Base-by-base conservation (phyloP, 768 basidiomycete species). In the Leccinum disarticulatum region DNA sequence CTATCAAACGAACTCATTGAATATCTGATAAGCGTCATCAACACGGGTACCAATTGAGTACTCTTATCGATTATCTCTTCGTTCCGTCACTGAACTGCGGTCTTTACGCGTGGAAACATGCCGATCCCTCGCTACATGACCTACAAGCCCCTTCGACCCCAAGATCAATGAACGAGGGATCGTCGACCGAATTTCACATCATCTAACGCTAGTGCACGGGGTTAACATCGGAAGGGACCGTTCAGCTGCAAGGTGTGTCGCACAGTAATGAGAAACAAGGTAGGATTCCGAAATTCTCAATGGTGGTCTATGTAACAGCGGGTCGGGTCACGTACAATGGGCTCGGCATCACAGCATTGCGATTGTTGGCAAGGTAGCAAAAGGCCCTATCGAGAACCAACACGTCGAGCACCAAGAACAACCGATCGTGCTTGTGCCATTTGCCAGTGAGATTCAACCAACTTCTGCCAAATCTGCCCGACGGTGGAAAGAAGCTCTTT, bases 131-230 rank as follows among this genome's bases (percentile, higher is more conserved):
- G 15, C 22, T 11, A 27, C 47, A 8, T 22, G 55, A 15, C 17
- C 9, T 6, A 10, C 8, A 5, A 27, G 47, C 35, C 1, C 30
- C 22, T 27, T 6, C 28, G 22, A 28, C 30, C 14, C 36, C 41
- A 36, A 30, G 19, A 46, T 46, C 43, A 28, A 50, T n/a, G 47
- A 61, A 52, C 25, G 17, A 38, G 36, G 4, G 33, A 61, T 52
- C 38, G 27, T 19, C 25, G 27, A 35, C 13, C 2, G 25, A 59
- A 64, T 63, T 58, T 64, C 62, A 58, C 6, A 63, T 58, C 11
- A 3, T 19, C 19, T 8, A 61, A 62, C 13, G n/a, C 19, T 62
- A 31, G 49, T 25, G 17, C n/a, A 46, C 11, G 43, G 43, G 19
- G 43, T 22, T 22, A 13, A 46, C 43, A 22, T 43, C 41, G n/a